phyloP scores from a whole-genome alignment of 1,284 basidiomycete genomes.

The Fomitopsis betulina region DNA sequence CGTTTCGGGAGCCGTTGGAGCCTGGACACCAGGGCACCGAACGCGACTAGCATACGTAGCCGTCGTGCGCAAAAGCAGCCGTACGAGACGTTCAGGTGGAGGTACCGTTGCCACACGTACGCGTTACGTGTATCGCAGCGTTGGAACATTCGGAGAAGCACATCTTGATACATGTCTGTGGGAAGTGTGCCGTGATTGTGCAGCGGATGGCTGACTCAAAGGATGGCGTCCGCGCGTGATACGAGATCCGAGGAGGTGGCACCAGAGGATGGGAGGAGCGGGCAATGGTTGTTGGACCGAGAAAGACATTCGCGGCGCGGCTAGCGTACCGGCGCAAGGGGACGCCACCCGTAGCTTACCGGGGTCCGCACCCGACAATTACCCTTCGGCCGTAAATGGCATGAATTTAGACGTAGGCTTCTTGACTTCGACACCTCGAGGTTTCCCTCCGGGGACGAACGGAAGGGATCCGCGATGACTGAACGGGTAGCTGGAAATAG shows the following conservation, averaged over 20 bases:
- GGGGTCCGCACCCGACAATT: conserved; percentile 3
- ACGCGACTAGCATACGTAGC: neutral
- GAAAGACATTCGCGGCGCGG: neutral
- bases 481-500: neutral
- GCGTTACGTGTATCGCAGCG: neutral
- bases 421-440: conserved; percentile 6
- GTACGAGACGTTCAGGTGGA: neutral
- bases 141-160: neutral
- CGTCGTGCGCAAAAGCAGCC: neutral
- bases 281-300: neutral
- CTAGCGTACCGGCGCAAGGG: neutral
- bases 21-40: neutral
- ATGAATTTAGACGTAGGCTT: conserved; percentile 8
- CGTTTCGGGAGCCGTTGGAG: neutral
- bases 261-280: neutral
- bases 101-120: conserved; percentile 1
- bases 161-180: conserved; percentile 2
- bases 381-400: conserved; percentile 4
- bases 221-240: neutral
- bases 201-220: neutral
- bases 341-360: conserved; percentile 1
- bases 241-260: conserved; percentile 1
- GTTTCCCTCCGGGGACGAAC: neutral
- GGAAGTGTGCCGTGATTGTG: neutral
- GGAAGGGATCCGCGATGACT: conserved; percentile 1